A percentile compares a stretch with the other conserved stretches of the same genome.
phyloP scores from a whole-genome alignment of 805 yeast genomes.

The Teunomyces funiuensis region DNA sequence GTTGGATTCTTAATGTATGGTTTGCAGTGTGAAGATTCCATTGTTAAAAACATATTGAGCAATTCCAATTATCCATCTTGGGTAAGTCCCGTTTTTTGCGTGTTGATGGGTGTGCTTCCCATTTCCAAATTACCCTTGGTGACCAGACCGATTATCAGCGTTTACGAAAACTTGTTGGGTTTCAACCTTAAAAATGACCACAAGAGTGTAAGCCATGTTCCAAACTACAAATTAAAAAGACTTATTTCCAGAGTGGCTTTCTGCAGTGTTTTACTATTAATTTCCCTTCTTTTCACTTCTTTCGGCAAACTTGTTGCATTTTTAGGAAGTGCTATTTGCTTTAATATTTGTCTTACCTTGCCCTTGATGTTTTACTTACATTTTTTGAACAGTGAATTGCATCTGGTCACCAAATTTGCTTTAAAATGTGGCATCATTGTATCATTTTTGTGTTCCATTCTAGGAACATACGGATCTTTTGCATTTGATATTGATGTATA shows the following conservation, averaged over 20 bases:
- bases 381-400: constrained; percentile 48
- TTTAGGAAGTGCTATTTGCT: constrained; percentile 78
- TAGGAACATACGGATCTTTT: constrained; percentile 56
- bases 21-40: constrained; percentile 46
- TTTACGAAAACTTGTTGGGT: constrained; percentile 45
- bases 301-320: constrained; percentile 82
- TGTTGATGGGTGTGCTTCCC: constrained; percentile 77
- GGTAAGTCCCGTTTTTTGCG: constrained; percentile 53
- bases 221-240: constrained; percentile 9
- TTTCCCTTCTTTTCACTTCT: constrained; percentile 69
- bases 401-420: constrained; percentile 34
- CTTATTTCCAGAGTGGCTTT: constrained; percentile 38
- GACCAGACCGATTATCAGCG: constrained; percentile 77
- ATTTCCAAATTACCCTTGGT: constrained; percentile 81
- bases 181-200: constrained; percentile 4
- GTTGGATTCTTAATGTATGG: constrained; percentile 68
- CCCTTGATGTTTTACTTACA: constrained; percentile 72
- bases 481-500: constrained; percentile 9
- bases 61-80: constrained; percentile 49
- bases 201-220: constrained; percentile 4
- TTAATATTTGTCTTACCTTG: constrained; percentile 72
- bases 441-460: constrained; percentile 48
- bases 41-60: constrained; percentile 48
- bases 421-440: constrained; percentile 46
- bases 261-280: constrained; percentile 54